These are phyloP conservation scores for Aegle marmelos DNA, from an alignment of 345 rosid genomes.

Conservation along the genomic window DNA sequence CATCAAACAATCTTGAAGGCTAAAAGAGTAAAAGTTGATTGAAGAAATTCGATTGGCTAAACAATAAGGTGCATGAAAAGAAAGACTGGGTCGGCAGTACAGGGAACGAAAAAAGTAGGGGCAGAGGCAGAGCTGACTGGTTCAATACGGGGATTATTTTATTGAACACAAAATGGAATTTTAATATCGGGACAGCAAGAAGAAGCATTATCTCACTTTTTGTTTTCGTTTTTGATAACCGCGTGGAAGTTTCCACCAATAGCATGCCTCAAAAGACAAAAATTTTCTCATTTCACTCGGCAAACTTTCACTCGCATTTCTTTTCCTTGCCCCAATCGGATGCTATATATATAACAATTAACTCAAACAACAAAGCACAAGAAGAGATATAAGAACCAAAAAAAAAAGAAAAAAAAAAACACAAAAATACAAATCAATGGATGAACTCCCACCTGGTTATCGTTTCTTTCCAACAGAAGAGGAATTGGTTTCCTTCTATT, in stretches of 20 bases:
- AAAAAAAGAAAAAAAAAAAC: not conserved
- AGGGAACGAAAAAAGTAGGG: not conserved
- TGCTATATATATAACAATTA: constrained; percentile 4
- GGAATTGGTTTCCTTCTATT: constrained; percentile 77
- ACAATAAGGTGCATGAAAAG: not conserved
- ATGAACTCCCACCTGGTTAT: constrained; percentile 43
- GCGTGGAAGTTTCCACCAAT: constrained; percentile 46
- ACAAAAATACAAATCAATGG: constrained; percentile 17
- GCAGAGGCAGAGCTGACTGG: constrained; percentile 25
- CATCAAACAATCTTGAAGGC: not conserved
- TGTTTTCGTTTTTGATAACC: constrained; percentile 23
- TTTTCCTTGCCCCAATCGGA: not conserved
- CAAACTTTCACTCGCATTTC: constrained; percentile 11
- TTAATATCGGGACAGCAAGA: not conserved
- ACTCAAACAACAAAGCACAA: not conserved
- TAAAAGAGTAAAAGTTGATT: not conserved
- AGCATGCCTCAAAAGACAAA: not conserved
- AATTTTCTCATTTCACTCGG: constrained; percentile 66
- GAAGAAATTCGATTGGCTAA: not conserved
- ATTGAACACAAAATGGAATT: not conserved
- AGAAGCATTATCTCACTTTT: not conserved
- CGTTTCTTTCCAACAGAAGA: constrained; percentile 97
- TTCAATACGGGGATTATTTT: constrained; percentile 25
- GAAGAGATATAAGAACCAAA: too few species aligned
- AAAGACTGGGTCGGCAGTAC: not conserved